Conservation (phyloP, 2,329 filamentous ascomycete genomes). For the Elsinoe perseae region DNA sequence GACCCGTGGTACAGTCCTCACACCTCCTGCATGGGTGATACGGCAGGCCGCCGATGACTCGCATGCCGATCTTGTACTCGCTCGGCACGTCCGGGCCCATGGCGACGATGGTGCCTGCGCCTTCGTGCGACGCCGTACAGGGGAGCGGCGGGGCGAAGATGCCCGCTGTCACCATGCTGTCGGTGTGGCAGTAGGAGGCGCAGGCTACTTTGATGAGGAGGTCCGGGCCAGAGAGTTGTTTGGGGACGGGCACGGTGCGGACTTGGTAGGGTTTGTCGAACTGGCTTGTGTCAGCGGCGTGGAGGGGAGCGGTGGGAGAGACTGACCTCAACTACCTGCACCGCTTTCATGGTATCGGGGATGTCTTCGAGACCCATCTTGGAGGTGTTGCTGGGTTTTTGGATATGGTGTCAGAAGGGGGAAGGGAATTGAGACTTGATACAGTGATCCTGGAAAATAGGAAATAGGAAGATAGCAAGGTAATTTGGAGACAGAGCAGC, state of each 20-base stretch:
- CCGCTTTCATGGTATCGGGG: slow-evolving; percentile 41
- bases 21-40: slow-evolving; percentile 49
- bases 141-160: slow-evolving; percentile 44
- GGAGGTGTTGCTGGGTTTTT: neutral
- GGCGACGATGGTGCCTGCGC: slow-evolving; percentile 47
- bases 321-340: slow-evolving; percentile 40
- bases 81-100: slow-evolving; percentile 35
- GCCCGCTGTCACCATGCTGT: slow-evolving; percentile 48
- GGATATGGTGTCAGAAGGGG: neutral
- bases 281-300: slow-evolving; percentile 22
- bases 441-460: too few relatives aligned
- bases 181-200: slow-evolving; percentile 56
- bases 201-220: slow-evolving; percentile 55
- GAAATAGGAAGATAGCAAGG: too few relatives aligned
- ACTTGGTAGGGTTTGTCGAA: slow-evolving; percentile 51
- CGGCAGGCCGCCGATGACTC: slow-evolving; percentile 50
- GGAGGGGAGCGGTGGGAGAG: neutral
- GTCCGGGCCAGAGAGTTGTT: slow-evolving; percentile 42
- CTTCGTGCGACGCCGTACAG: slow-evolving; percentile 51
- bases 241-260: slow-evolving; percentile 43
- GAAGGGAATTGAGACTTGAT: neutral
- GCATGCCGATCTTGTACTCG: slow-evolving; percentile 43
- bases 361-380: slow-evolving; percentile 25
- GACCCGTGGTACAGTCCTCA: slow-evolving; percentile 41
- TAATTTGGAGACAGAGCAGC: neutral